Evolutionary conservation across 768 basidiomycete genomes (phyloP), one percentile per base, ranked within the genome.

Genomic region (Auricularia sp.): DNA sequence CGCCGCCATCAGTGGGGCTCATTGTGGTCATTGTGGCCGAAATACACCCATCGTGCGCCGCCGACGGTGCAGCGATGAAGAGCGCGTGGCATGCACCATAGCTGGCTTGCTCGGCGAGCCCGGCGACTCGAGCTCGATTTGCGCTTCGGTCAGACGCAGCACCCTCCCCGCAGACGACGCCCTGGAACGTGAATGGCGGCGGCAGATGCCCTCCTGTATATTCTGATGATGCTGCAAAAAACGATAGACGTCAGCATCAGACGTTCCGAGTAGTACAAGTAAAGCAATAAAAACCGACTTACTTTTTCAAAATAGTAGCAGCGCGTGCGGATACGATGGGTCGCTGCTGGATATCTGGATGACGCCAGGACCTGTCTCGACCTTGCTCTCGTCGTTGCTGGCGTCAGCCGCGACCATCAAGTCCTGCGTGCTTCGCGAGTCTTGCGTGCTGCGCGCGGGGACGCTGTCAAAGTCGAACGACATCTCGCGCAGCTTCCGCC

Each of bases 261-360:
- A 18, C 44, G 54, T 3, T 66, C 39, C 62, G n/a, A n/a, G n/a
- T n/a, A n/a, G n/a, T n/a, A n/a, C n/a, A 63, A 36, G n/a, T 12
- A 29, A 64, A 8, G 64, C 23, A 16, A 60, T 35, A 21, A 47
- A 47, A 62, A 3, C 23, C 12, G 4, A 62, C 54, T n/a, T 91
- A 92, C 80, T 91, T 82, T 74, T 90, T 93, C 69, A 97, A 78
- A 65, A 97, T 94, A 0, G 94, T 93, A 39, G 91, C 93, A n/a
- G 93, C 94, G 61, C 91, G 78, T 2, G 93, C 94, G 58, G 94
- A 93, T 18, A 91, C 91, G 65, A 81, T 2, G 94, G 90, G 73
- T 96, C 90, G 23, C 84, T 83, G 65, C 90, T 92, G 2, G 87
- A 87, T 66, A 96, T 90, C 76, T 90, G 88, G 67, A 97, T 85